Base-by-base conservation (phyloP, 2,329 filamentous ascomycete species). In the Fusarium sp. region DNA sequence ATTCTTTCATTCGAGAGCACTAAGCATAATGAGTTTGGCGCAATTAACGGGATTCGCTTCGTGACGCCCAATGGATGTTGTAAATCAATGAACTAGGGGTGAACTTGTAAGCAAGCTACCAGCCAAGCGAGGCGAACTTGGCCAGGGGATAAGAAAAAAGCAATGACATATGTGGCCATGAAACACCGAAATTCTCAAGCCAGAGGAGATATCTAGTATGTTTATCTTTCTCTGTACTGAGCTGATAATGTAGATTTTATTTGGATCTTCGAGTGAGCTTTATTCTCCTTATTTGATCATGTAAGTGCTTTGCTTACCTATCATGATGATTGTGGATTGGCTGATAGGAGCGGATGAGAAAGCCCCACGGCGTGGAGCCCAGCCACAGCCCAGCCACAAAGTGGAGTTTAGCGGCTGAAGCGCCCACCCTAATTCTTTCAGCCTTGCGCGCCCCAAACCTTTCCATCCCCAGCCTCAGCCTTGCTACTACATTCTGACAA, bases 401-500 rank as follows among this genome's bases (percentile, higher is more conserved):
- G 51, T 58, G 61, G 61, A 2, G 52, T 28, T 4, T 3, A 13
- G 5, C 17, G 24, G 47, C 54, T 42, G 11, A 6, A 59, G n/a
- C 22, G 34, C 15, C 62, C 54, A 40, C 24, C 44, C 10, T 14
- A 28, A 26, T 15, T 34, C 42, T 49, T 42, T 72, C 71, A 73
- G 71, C 71, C 71, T 73, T 72, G 69, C 52, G 62, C 54, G 26
- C 57, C 52, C 55, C 22, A 53, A 64, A 69, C 44, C 71, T 69
- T 72, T 70, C 60, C 44, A 50, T 56, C 53, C 60, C 50, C 59
- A 62, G 69, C 69, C 69, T 73, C 71, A 73, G 71, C 71, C 71
- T 73, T 70, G 69, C 69, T 70, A 63, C 60, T 50, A 46, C 65
- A 58, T 55, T 57, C 57, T 60, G 58, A 67, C 39, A 42, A 68